Conservation (phyloP, 495 filamentous ascomycete species). For the Aspergillus diversus region DNA sequence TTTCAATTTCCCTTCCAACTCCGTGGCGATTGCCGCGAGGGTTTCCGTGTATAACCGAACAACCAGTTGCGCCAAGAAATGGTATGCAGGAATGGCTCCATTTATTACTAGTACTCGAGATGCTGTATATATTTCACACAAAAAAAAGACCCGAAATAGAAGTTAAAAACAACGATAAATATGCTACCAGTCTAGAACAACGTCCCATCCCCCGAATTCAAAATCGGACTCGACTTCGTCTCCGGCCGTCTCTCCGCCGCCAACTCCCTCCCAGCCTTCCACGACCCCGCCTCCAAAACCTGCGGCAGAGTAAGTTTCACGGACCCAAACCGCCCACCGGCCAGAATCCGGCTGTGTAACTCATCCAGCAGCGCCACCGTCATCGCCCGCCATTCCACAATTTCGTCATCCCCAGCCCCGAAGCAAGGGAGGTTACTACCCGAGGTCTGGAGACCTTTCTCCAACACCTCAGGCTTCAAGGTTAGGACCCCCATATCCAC, state of each 20-base stretch:
- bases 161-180: not conserved
- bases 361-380: constrained; percentile 85
- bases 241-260: constrained; percentile 43
- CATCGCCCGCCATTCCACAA: constrained; percentile 64
- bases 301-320: constrained; percentile 70
- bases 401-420: constrained; percentile 47
- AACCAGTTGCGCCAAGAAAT: no score
- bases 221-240: constrained; percentile 48
- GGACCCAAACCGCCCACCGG: constrained; percentile 55
- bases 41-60: no score
- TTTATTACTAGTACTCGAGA: not conserved
- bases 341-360: constrained; percentile 65
- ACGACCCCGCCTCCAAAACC: constrained; percentile 86
- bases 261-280: constrained; percentile 56
- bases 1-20: not conserved
- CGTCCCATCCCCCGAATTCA: constrained; percentile 50
- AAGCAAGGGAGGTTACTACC: constrained; percentile 77
- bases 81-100: no score
- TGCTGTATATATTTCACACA: not conserved
- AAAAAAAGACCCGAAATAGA: not conserved
- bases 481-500: constrained; percentile 80
- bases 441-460: constrained; percentile 48
- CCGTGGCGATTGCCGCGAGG: not conserved
- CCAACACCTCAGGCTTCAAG: constrained; percentile 66
- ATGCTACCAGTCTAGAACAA: constrained; percentile 31